A percentile compares a stretch with the other conserved stretches of the same genome.
Conservation (phyloP, 192 early-diverging fungal species). For the Coemansia sp. region DNA sequence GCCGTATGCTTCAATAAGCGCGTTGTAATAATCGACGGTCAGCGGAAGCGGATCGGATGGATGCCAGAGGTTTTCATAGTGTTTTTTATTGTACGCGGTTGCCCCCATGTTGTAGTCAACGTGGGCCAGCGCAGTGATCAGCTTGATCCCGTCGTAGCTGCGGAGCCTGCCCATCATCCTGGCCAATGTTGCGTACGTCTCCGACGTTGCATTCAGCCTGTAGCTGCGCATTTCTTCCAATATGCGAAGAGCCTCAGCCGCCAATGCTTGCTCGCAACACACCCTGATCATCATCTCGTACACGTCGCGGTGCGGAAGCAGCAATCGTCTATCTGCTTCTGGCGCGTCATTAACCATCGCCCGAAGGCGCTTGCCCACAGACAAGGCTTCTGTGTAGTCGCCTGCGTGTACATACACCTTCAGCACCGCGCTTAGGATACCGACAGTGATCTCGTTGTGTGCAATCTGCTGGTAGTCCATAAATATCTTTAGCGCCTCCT, state of each 20-base stretch:
- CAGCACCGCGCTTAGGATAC: slow-evolving; percentile 34
- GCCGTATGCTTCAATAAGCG: slow-evolving; percentile 49
- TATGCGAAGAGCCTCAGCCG: slow-evolving; percentile 40
- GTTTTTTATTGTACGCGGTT: not conserved
- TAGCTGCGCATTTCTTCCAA: slow-evolving; percentile 55
- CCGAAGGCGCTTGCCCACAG: slow-evolving; percentile 49
- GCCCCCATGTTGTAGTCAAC: slow-evolving; percentile 55
- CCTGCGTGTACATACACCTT: slow-evolving; percentile 48
- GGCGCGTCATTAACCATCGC: slow-evolving; percentile 21
- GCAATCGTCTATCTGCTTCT: not conserved
- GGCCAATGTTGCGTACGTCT: slow-evolving; percentile 40
- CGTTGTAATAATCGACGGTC: slow-evolving; percentile 41
- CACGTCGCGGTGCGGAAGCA: slow-evolving; percentile 20
- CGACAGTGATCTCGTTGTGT: slow-evolving; percentile 18
- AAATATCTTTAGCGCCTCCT: slow-evolving; percentile 42
- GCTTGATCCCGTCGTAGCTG: slow-evolving; percentile 46
- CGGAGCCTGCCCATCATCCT: slow-evolving; percentile 42
- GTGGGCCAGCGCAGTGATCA: slow-evolving; percentile 39
- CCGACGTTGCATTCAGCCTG: slow-evolving; percentile 29
- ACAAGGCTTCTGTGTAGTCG: slow-evolving; percentile 47
- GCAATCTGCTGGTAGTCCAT: slow-evolving; percentile 26
- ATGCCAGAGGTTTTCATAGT: not conserved
- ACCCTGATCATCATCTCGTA: slow-evolving; percentile 45
- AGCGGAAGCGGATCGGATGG: slow-evolving; percentile 24
- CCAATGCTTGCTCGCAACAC: slow-evolving; percentile 33